These are phyloP conservation scores for Eragrostis nindensis DNA, from an alignment of 176 grass and related monocot genomes.

Conservation along the genomic window DNA sequence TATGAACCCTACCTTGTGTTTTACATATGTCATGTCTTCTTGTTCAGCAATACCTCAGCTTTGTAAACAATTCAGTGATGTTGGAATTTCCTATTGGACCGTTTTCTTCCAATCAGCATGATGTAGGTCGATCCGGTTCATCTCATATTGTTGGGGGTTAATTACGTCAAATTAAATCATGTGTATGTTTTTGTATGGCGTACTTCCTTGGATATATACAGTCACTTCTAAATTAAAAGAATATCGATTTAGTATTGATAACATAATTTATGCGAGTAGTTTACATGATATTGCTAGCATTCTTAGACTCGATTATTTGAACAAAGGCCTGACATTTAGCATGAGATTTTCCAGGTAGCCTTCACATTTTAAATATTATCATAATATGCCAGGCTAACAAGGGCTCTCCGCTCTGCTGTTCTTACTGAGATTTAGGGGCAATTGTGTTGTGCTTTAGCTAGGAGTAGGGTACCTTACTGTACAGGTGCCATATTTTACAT, in stretches of 20 bases:
- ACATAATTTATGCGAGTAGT: not conserved
- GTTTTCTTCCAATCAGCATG: not conserved
- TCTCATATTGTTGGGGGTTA: not conserved
- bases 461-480: not conserved
- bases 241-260: slow-evolving; percentile 19
- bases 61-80: slow-evolving; percentile 1
- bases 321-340: not conserved
- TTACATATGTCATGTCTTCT: slow-evolving; percentile 6
- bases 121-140: not conserved
- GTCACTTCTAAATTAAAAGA: not conserved
- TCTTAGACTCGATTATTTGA: slow-evolving; percentile 3
- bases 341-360: not conserved
- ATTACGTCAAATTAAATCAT: not conserved
- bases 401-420: not conserved
- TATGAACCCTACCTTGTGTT: slow-evolving; percentile 8
- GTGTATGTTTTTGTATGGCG: not conserved
- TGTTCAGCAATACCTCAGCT: slow-evolving; percentile 24
- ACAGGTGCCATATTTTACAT: not conserved
- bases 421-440: not conserved
- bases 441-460: not conserved
- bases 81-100: not conserved
- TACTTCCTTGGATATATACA: not conserved
- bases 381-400: slow-evolving; percentile 9
- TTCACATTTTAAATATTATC: not conserved
- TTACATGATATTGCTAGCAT: not conserved